phyloP scores from a whole-genome alignment of 768 basidiomycete species.

The Pisolithus sp. region DNA sequence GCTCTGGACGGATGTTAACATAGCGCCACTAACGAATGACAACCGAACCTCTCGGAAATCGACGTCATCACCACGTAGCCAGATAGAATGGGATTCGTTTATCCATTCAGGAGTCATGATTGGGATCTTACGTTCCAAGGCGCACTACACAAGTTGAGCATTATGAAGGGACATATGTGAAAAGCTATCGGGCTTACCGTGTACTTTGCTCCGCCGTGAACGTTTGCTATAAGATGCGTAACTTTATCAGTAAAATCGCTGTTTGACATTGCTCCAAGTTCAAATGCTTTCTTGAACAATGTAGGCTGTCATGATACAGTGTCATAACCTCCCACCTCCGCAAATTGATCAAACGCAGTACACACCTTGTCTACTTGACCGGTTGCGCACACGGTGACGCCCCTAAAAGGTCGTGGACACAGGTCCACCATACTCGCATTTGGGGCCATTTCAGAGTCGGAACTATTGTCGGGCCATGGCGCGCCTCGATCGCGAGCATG shows the following conservation, averaged over 20 bases:
- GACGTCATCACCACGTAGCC: conserved; percentile 78
- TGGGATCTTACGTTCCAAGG: conserved; percentile 72
- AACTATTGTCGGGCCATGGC: conserved; percentile 32
- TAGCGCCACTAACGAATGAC: background rate
- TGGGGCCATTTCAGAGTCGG: conserved; percentile 46
- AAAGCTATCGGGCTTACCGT: conserved; percentile 37
- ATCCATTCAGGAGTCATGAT: conserved; percentile 81
- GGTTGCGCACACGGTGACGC: conserved; percentile 65
- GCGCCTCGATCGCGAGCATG: conserved; percentile 21
- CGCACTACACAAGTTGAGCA: conserved; percentile 49
- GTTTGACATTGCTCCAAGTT: conserved; percentile 69
- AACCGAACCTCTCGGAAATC: conserved; percentile 49
- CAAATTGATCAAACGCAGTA: background rate
- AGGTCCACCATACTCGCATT: conserved; percentile 40
- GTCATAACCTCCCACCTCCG: background rate
- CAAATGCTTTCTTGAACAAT: conserved; percentile 68
- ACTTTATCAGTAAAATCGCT: conserved; percentile 76
- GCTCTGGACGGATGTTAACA: conserved; percentile 36
- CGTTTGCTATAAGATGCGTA: conserved; percentile 82
- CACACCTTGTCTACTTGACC: conserved; percentile 75
- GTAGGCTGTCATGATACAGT: conserved; percentile 40
- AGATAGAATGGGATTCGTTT: conserved; percentile 57
- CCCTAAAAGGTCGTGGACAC: conserved; percentile 63
- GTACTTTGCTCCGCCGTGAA: conserved; percentile 84
- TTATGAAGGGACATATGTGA: background rate